phyloP scores from a whole-genome alignment of 768 basidiomycete species.

The Auriscalpium vulgare region DNA sequence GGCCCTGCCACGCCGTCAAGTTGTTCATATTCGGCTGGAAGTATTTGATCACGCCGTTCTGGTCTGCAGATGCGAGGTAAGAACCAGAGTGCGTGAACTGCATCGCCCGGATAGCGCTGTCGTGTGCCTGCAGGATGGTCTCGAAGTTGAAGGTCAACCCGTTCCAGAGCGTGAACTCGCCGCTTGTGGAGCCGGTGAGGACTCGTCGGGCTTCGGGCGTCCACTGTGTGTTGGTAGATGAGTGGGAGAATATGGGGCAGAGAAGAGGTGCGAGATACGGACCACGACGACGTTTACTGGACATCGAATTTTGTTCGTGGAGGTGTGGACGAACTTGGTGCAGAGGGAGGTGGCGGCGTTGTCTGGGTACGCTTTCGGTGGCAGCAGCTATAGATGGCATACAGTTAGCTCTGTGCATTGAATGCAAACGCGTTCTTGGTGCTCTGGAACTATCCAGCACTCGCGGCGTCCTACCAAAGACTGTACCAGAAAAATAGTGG shows the following conservation, averaged over 20 bases:
- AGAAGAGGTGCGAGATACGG: constrained; percentile 24
- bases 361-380: constrained; percentile 84
- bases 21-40: constrained; percentile 99
- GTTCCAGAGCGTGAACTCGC: constrained; percentile 99
- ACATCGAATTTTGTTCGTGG: constrained; percentile 96
- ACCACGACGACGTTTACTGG: constrained; percentile 95
- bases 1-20: constrained; percentile 87
- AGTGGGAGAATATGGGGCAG: no score
- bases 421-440: no score
- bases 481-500: no score
- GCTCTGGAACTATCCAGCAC: no score
- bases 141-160: constrained; percentile 99
- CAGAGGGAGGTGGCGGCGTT: constrained; percentile 92
- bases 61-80: constrained; percentile 89
- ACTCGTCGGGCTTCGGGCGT: constrained; percentile 93
- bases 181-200: constrained; percentile 90
- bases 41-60: constrained; percentile 93
- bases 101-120: constrained; percentile 86
- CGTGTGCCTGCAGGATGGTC: constrained; percentile 98
- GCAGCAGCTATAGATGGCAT: constrained; percentile 64
- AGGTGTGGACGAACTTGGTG: constrained; percentile 96
- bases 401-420: neutral
- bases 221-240: constrained; percentile 49
- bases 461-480: no score
- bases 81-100: constrained; percentile 89